phyloP scores from a whole-genome alignment of 2,329 filamentous ascomycete genomes.

The Coniochaeta hoffmannii region DNA sequence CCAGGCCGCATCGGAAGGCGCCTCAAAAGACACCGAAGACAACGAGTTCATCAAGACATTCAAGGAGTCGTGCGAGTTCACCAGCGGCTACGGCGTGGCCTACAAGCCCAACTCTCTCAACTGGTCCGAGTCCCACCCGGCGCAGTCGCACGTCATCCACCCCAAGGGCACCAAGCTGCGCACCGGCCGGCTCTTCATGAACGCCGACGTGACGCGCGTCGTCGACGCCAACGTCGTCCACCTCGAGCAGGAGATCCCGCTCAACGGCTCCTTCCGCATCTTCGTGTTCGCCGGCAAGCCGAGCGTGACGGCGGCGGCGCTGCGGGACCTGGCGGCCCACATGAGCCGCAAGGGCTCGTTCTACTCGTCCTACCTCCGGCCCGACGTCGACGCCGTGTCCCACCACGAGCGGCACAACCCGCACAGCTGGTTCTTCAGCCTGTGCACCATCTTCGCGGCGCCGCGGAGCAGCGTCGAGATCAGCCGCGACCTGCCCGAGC shows the following conservation, averaged over 20 bases:
- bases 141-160: slow-evolving; percentile 62
- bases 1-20: slow-evolving; percentile 48
- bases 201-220: slow-evolving; percentile 76
- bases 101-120: slow-evolving; percentile 80
- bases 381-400: slow-evolving; percentile 54
- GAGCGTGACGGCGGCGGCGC: slow-evolving; percentile 48
- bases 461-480: slow-evolving; percentile 67
- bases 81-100: slow-evolving; percentile 82
- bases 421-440: slow-evolving; percentile 73
- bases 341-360: slow-evolving; percentile 64
- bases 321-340: slow-evolving; percentile 61
- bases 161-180: slow-evolving; percentile 57
- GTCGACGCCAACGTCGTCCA: slow-evolving; percentile 86
- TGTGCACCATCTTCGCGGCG: slow-evolving; percentile 68
- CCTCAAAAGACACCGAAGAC: slow-evolving; percentile 36
- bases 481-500: slow-evolving; percentile 57
- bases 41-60: slow-evolving; percentile 85
- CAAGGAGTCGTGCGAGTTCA: slow-evolving; percentile 88
- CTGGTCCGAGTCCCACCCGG: slow-evolving; percentile 66
- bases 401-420: slow-evolving; percentile 81
- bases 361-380: slow-evolving; percentile 56
- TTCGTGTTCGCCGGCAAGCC: slow-evolving; percentile 77
- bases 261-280: slow-evolving; percentile 82
- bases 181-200: slow-evolving; percentile 69
- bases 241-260: slow-evolving; percentile 80